Base-by-base conservation (phyloP, 2,329 filamentous ascomycete genomes). In the Aotearoamyces nothofagi region DNA sequence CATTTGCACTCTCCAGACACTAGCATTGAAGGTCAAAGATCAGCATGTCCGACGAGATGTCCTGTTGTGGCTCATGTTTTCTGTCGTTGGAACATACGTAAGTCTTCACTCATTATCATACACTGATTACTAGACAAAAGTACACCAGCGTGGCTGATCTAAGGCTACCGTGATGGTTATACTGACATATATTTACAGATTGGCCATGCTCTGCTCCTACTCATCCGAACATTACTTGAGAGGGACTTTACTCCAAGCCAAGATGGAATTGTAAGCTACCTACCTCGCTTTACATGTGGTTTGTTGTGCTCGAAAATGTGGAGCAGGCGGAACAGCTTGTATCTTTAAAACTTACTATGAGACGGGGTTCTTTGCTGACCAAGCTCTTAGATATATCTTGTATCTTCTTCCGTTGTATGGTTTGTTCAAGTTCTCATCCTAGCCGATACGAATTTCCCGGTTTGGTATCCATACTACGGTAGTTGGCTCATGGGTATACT, bases 371-470 rank as follows among this genome's bases (percentile, higher is more conserved):
- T n/a, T 20, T 4, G 11, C 15, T 24, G 14, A 22, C 20, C 14
- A 10, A 19, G n/a, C n/a, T 11, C 15, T 9, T 27, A 60, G 58
- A 44, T 80, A 30, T 67, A 70, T 30, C 54, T 66, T 20, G 51
- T 79, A 15, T 66, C 72, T 1, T 76, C 69, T 31, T 57, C 72
- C 25, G 51, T 80, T 15, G 57, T 70, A n/a, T 81, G 75, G 48
- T 63, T 68, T 3, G 60, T 74, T 9, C 59, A 77, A 39, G 54
- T 71, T 33, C 57, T 65, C 22, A 60, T 59, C 12, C 56, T 78
- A 9, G 52, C 58, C 3, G 63, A 69, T 29, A 54, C 56, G 11
- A 45, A 56, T 16, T 55, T 59, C 29, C 57, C 61, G 3, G 58
- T 69, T 7, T 75, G 70, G 60, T 70, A 74, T 39, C 70, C 74